These are phyloP conservation scores for Ganoderma leucocontextum DNA, from an alignment of 1,284 basidiomycete species.

Conservation along the genomic window DNA sequence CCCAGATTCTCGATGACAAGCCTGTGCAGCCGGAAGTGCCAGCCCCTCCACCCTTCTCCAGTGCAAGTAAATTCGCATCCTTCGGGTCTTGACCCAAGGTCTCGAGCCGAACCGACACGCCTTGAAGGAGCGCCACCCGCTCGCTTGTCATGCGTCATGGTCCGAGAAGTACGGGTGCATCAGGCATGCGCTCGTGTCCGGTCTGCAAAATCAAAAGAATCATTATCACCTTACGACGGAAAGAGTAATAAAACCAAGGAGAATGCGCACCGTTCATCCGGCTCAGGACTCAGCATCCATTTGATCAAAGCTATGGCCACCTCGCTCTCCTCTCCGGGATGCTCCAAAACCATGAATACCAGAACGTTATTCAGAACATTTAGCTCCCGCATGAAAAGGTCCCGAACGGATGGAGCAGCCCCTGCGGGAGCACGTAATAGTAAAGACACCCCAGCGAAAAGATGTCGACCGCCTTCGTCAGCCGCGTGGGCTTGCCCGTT, in stretches of 20 bases:
- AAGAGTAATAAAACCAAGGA: neutral
- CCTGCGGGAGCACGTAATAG: constrained; percentile 89
- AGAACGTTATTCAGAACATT: constrained; percentile 78
- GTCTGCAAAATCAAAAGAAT: constrained; percentile 55
- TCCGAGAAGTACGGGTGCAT: constrained; percentile 56
- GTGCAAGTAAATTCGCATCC: too few relatives aligned
- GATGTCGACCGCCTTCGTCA: constrained; percentile 94
- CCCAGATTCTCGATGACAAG: neutral
- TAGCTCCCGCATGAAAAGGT: constrained; percentile 88
- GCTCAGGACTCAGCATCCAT: constrained; percentile 81
- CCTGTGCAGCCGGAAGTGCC: constrained; percentile 57
- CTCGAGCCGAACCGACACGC: too few relatives aligned
- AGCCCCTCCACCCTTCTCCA: constrained; percentile 71
- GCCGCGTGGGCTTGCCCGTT: constrained; percentile 40
- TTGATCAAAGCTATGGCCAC: constrained; percentile 85
- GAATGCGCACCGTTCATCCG: constrained; percentile 68
- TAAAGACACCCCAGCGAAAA: constrained; percentile 94
- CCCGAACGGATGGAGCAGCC: constrained; percentile 89
- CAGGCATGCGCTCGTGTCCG: constrained; percentile 88
- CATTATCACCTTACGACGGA: neutral
- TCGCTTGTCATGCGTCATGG: too few relatives aligned
- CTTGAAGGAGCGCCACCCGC: too few relatives aligned
- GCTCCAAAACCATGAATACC: constrained; percentile 68
- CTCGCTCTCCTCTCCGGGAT: constrained; percentile 89
- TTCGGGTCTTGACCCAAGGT: too few relatives aligned